Conservation (phyloP, 495 filamentous ascomycete species). For the Trichoderma gamsii region DNA sequence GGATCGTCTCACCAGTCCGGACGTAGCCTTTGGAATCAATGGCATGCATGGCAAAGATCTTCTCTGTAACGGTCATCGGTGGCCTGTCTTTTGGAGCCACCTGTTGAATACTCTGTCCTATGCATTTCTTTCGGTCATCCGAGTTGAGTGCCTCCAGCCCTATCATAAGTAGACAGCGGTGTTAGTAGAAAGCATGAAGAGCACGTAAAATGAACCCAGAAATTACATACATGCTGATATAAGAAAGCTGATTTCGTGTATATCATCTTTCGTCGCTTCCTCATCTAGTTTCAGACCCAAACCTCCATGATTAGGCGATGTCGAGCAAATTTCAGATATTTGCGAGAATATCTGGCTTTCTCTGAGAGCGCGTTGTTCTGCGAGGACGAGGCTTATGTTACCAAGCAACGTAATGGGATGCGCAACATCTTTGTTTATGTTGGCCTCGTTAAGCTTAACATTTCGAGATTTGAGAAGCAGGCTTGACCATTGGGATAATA, state of each 20-base stretch:
- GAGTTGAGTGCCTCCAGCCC: conserved; percentile 39
- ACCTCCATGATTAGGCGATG: conserved; percentile 14
- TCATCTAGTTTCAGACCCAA: conserved; percentile 4
- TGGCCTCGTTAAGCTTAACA: neutral
- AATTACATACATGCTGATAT: neutral
- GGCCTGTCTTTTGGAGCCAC: conserved; percentile 24
- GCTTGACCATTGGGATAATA: neutral
- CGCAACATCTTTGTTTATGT: neutral
- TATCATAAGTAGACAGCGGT: conserved; percentile 18
- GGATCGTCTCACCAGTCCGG: conserved; percentile 34
- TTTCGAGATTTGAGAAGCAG: neutral
- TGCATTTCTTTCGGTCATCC: conserved; percentile 24
- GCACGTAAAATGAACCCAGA: neutral
- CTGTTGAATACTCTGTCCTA: conserved; percentile 12
- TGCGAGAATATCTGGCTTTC: conserved; percentile 6
- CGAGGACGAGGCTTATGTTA: neutral
- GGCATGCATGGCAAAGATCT: conserved; percentile 40
- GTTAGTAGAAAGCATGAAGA: neutral
- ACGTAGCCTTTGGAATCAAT: conserved; percentile 29
- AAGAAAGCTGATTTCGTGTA: conserved; percentile 15
- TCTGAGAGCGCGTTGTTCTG: neutral
- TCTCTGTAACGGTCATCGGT: conserved; percentile 39
- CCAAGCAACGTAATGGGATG: neutral
- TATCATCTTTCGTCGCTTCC: neutral
- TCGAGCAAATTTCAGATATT: neutral